phyloP scores from a whole-genome alignment of 2,329 filamentous ascomycete species.

The Alternaria brassicae region DNA sequence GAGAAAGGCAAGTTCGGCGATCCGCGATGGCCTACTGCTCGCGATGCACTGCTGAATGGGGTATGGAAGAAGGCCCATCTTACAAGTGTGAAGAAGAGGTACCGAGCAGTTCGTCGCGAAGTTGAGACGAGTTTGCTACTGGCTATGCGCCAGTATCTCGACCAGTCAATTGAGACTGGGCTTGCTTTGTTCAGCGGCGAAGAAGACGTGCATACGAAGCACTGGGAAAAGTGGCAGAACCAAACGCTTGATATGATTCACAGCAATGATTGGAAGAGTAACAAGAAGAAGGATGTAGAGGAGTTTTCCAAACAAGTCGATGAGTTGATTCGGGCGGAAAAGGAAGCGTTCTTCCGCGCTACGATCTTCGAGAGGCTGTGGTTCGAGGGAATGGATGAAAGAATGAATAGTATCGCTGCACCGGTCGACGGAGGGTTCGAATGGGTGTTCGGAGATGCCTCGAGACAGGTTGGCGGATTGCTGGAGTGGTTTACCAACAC shows the following conservation, averaged over 20 bases:
- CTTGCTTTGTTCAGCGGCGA: conserved; percentile 32
- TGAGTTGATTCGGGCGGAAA: conserved; percentile 25
- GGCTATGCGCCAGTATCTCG: conserved; percentile 39
- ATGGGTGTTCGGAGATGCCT: conserved; percentile 31
- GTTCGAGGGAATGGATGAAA: conserved; percentile 35
- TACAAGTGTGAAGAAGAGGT: conserved; percentile 34
- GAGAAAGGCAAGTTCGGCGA: conserved; percentile 30
- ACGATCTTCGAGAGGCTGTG: conserved; percentile 31
- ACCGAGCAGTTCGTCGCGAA: conserved; percentile 31
- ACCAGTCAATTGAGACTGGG: conserved; percentile 40
- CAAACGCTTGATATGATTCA: conserved; percentile 35
- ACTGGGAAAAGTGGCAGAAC: conserved; percentile 40
- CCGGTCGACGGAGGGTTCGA: conserved; percentile 32
- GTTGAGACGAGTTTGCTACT: conserved; percentile 35
- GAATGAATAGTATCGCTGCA: conserved; percentile 29
- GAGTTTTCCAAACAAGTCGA: conserved; percentile 39
- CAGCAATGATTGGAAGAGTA: conserved; percentile 35
- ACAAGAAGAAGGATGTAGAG: conserved; percentile 40
- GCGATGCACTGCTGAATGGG: conserved; percentile 39
- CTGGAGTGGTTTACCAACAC: conserved; percentile 38
- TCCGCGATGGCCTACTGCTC: conserved; percentile 27
- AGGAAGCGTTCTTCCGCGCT: conserved; percentile 32
- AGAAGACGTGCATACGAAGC: conserved; percentile 17
- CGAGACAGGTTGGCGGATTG: conserved; percentile 25
- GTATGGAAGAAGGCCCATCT: conserved; percentile 44